Base-by-base conservation (phyloP, 768 basidiomycete species). In the Dacryopinax primogenitus region DNA sequence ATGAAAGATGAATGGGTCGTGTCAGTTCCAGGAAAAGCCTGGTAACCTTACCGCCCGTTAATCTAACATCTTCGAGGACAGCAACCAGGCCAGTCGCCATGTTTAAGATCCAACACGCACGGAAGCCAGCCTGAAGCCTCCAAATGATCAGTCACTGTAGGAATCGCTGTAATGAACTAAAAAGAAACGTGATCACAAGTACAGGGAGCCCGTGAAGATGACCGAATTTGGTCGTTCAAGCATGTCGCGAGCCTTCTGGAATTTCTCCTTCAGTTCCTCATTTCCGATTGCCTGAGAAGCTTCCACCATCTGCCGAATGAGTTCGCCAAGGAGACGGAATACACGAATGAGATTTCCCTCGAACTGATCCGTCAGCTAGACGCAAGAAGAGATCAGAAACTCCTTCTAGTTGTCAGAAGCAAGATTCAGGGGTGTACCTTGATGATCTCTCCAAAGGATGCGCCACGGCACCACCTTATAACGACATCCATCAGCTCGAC, bases 401-500 rank as follows among this genome's bases (percentile, higher is more conserved):
- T 33, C 63, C 12, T 26, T 21, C 11, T 64, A 28, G n/a, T 16
- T 45, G 44, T 18, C 16, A 12, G 6, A 12, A 64, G 12, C 7
- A 15, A 30, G 13, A 33, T 2, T 47, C 21, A 12, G 2, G 30
- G 7, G 70, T 81, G 33, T 44, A 90, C 94, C 84, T 96, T 96
- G 83, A 90, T 92, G 65, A 97, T 92, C 28, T 99, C 95, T 0
- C 88, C 80, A 76, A 99, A 99, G 30, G 90, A 91, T 16, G 93
- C 90, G 2, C 96, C 96, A n/a, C 91, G 85, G 77, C 95, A 98
- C 96, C 96, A 99, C 67, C 92, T 89, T 35, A 92, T 81, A 11
- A 98, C 96, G 0, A 90, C 91, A 68, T 98, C 96, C 93, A 98
- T 99, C 62, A 99, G 84, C 72, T 97, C 95, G 21, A 96, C 91